Evolutionary conservation across 2,329 filamentous ascomycete genomes (phyloP), one percentile per base, ranked within the genome.

Genomic region (Trichoderma polysporum): DNA sequence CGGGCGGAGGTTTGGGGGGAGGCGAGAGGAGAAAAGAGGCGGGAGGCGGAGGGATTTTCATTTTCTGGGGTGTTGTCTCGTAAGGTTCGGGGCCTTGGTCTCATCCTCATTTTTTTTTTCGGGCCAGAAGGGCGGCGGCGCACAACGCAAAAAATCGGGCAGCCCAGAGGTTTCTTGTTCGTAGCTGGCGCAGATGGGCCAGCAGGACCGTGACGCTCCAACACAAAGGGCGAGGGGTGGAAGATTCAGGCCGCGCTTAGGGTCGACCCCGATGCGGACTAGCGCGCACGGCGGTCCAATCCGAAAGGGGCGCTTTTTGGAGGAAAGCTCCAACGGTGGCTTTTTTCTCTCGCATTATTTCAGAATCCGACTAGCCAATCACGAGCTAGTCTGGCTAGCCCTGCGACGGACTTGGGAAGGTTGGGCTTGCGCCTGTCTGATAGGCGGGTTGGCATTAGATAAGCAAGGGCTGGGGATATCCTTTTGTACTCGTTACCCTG

Each of bases 21-120:
- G 70, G 66, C 64, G 61, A 69, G 53, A 62, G 69, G 68, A 68
- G 62, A 71, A 73, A 73, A 73, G 71, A 70, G 72, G 71, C 73
- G 70, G 68, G 62, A 68, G 69, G 71, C 62, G 73, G 75, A 70
- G 73, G 73, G 69, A 71, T 74, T 74, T 75, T 72, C 71, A 72
- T 74, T 71, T 71, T 73, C 70, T 71, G 71, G 75, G 73, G 74
- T 71, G 72, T 71, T 78, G 76, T 78, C 76, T 78, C 74, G 76
- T 74, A 74, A 71, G 73, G 71, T 77, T 76, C 75, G 76, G 74
- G 74, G 75, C 75, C 73, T 76, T 78, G 75, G 77, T 78, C 74
- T 78, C 75, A 78, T 79, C 76, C 76, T 76, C 75, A 76, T 76
- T 76, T 76, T 76, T 74, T 76, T 74, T 78, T 74, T 77, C 75